These are phyloP conservation scores for Silene uniflora DNA, from an alignment of 148 eudicot genomes.

Conservation along the genomic window DNA sequence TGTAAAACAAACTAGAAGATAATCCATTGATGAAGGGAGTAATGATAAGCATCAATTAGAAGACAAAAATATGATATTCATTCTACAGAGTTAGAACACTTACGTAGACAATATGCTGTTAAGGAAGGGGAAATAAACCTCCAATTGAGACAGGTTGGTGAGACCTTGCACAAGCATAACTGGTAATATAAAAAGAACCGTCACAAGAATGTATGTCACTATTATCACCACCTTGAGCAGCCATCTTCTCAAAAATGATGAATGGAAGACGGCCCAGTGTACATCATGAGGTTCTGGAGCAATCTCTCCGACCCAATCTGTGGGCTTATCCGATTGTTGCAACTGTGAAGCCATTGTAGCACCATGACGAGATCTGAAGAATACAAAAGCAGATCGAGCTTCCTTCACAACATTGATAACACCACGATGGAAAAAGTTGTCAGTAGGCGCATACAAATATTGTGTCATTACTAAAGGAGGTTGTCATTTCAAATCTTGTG, in stretches of 20 bases:
- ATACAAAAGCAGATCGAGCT: slow-evolving; percentile 78
- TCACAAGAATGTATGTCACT: slow-evolving; percentile 45
- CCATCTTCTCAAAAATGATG: slow-evolving; percentile 62
- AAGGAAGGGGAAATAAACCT: slow-evolving; percentile 58
- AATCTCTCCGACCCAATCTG: slow-evolving; percentile 59
- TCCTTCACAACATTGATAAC: slow-evolving; percentile 39
- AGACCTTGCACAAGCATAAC: slow-evolving; percentile 74
- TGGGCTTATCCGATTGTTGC: slow-evolving; percentile 65
- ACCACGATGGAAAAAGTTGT: slow-evolving; percentile 11
- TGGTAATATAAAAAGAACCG: slow-evolving; percentile 59
- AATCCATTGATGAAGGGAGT: too few relatives aligned
- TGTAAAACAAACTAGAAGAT: too few relatives aligned
- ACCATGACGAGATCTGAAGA: slow-evolving; percentile 68
- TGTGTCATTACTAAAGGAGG: not conserved
- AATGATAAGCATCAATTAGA: not conserved
- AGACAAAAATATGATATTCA: not conserved
- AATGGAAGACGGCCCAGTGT: slow-evolving; percentile 70
- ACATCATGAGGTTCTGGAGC: slow-evolving; percentile 86
- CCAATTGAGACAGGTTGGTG: slow-evolving; percentile 57
- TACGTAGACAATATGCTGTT: slow-evolving; percentile 41
- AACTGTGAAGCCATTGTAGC: slow-evolving; percentile 56
- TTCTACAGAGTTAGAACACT: slow-evolving; percentile 20
- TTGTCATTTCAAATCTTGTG: slow-evolving; percentile 4
- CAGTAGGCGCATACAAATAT: slow-evolving; percentile 16
- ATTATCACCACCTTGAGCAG: slow-evolving; percentile 49